Evolutionary conservation across 768 basidiomycete genomes (phyloP).

Genomic region (Mycena pura): DNA sequence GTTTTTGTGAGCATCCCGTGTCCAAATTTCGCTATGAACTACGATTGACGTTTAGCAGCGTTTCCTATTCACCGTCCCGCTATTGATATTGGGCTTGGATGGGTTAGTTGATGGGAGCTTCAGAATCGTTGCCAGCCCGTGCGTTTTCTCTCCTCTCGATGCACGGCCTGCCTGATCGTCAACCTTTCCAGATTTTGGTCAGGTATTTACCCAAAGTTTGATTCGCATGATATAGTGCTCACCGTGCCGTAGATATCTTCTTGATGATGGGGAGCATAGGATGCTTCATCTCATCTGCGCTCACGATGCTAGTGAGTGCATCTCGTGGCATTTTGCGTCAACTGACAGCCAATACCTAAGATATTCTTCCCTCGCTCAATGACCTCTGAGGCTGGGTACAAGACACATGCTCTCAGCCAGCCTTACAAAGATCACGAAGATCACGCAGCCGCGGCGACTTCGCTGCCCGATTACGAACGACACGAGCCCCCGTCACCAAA

Average conservation of each 20-base stretch:
- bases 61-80: slow-evolving; percentile 73
- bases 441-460: slow-evolving; percentile 33
- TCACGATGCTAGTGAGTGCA: slow-evolving; percentile 73
- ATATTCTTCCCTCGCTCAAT: slow-evolving; percentile 84
- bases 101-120: slow-evolving; percentile 56
- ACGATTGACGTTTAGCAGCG: slow-evolving; percentile 38
- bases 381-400: slow-evolving; percentile 68
- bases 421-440: slow-evolving; percentile 37
- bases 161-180: slow-evolving; percentile 2
- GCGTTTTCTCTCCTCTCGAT: slow-evolving; percentile 37
- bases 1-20: slow-evolving; percentile 48
- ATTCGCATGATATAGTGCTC: slow-evolving; percentile 42
- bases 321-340: not conserved
- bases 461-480: slow-evolving; percentile 36
- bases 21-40: not conserved
- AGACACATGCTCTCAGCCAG: slow-evolving; percentile 42
- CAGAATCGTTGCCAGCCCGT: slow-evolving; percentile 61
- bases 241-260: slow-evolving; percentile 59
- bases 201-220: slow-evolving; percentile 46
- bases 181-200: slow-evolving; percentile 57
- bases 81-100: slow-evolving; percentile 72
- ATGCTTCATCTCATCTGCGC: slow-evolving; percentile 79
- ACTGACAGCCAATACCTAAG: slow-evolving; percentile 38
- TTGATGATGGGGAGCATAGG: slow-evolving; percentile 76
- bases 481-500: slow-evolving; percentile 29